Percentiles rank a stretch among this genome's conserved stretches.
phyloP scores from a whole-genome alignment of 1,284 basidiomycete genomes.

The Leccinum pseudoinsigne region DNA sequence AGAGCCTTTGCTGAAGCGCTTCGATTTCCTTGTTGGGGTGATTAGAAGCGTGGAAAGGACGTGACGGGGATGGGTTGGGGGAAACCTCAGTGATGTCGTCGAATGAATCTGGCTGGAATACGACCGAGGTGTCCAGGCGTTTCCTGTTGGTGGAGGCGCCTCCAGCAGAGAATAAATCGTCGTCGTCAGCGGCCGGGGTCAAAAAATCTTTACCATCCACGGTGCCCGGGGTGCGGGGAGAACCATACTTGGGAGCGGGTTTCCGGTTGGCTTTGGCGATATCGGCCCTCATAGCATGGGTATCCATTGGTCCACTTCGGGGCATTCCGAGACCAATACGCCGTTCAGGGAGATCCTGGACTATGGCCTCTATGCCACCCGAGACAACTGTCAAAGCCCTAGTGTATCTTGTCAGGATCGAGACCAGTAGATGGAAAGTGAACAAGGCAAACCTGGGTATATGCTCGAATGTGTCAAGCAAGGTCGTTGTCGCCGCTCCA shows the following conservation, averaged over 20 bases:
- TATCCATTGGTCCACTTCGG: constrained; percentile 68
- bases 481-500: constrained; percentile 56
- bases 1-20: constrained; percentile 72
- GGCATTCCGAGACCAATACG: constrained; percentile 62
- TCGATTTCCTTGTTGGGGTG: constrained; percentile 81
- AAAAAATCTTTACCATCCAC: constrained; percentile 48
- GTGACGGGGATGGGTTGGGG: constrained; percentile 65
- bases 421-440: not conserved
- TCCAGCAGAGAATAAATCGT: constrained; percentile 65
- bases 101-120: constrained; percentile 56
- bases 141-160: constrained; percentile 65
- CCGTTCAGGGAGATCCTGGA: constrained; percentile 68
- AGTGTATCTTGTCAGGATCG: constrained; percentile 7
- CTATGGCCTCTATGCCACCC: constrained; percentile 57
- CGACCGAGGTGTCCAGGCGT: constrained; percentile 52
- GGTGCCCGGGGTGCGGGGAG: constrained; percentile 66
- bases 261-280: constrained; percentile 58
- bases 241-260: constrained; percentile 60
- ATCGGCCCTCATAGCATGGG: constrained; percentile 66
- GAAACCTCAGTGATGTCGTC: constrained; percentile 60
- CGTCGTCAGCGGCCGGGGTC: constrained; percentile 59
- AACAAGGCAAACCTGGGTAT: constrained; percentile 38
- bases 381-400: constrained; percentile 58
- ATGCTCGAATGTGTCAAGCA: constrained; percentile 50
- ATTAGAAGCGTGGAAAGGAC: constrained; percentile 61